Base-by-base conservation (phyloP, 1,284 basidiomycete species). In the Anthracocystis walkeri region DNA sequence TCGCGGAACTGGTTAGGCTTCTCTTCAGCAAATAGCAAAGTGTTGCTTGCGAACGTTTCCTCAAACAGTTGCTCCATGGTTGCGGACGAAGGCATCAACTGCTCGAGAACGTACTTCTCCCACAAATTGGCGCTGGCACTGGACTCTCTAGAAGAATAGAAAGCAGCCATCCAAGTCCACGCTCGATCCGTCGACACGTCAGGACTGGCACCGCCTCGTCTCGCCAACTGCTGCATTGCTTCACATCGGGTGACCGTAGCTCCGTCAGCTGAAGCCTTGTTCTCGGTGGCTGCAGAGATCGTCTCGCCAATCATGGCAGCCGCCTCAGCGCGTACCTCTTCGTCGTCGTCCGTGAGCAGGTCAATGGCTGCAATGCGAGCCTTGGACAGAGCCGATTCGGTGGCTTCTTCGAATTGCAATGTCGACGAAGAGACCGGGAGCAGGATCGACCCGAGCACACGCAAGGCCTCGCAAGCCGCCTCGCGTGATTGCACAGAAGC, bases 1-100 rank as follows among this genome's bases (percentile, higher is more conserved):
- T 82, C 80, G n/a, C 75, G 53, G 69, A 75, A 82, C 54, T 82
- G 80, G 44, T 82, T 82, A 29, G 68, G 68, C 44, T 61, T 70
- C 50, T 82, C 80, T n/a, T 75, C 62, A 7, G 69, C 67, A 45
- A 82, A 82, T 7, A 82, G 64, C 25, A 73, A n/a, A 7, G 61
- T 66, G 29, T 61, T 66, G 38, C 52, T 27, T 5, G 66, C 44
- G 5, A 78, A 61, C 3, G 73, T 67, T 33, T 75, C 65, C 4
- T 62, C 56, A n/a, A 77, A 69, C 54, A 56, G 44, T 40, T 48
- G 27, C 18, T 69, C 68, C 29, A 64, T 42, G 4, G 11, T 49
- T 6, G 33, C 64, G 2, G 50, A 31, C 14, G 57, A 41, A 12
- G 67, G 75, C 7, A 70, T 23, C 25, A 79, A 41, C 44, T 69